These are phyloP conservation scores for Penicillium robsamsonii DNA, from an alignment of 495 filamentous ascomycete genomes.

Conservation along the genomic window DNA sequence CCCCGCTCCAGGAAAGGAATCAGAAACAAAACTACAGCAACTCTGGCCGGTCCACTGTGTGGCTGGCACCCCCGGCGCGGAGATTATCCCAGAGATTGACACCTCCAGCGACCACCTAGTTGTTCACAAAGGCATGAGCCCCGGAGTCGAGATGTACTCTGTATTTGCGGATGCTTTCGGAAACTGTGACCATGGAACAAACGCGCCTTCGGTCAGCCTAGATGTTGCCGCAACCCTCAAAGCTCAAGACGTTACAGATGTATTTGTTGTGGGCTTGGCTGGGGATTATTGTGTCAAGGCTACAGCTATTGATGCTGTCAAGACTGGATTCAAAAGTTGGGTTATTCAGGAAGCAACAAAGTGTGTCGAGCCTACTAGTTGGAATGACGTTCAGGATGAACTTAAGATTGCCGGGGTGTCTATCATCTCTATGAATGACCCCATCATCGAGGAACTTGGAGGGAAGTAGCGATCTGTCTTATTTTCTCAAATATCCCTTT, in stretches of 20 bases:
- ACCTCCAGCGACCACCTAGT: constrained; percentile 55
- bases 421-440: constrained; percentile 49
- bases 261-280: constrained; percentile 83
- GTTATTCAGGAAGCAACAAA: constrained; percentile 76
- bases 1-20: constrained; percentile 54
- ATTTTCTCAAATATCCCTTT: background rate
- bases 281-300: constrained; percentile 85
- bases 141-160: constrained; percentile 84
- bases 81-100: constrained; percentile 73
- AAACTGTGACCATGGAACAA: constrained; percentile 44
- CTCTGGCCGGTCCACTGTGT: constrained; percentile 94
- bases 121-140: constrained; percentile 74
- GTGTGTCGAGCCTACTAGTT: constrained; percentile 60
- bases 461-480: background rate
- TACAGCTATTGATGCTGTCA: constrained; percentile 73
- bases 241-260: constrained; percentile 61
- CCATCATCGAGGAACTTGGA: constrained; percentile 47
- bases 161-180: constrained; percentile 77
- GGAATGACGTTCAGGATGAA: constrained; percentile 56
- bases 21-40: constrained; percentile 61
- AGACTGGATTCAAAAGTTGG: constrained; percentile 72
- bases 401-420: constrained; percentile 54
- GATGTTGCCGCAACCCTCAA: constrained; percentile 58
- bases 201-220: constrained; percentile 48
- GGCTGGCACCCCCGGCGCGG: constrained; percentile 67